Evolutionary conservation across 495 filamentous ascomycete genomes (phyloP).

Genomic region (Podospora bellae-mahoneyi): DNA sequence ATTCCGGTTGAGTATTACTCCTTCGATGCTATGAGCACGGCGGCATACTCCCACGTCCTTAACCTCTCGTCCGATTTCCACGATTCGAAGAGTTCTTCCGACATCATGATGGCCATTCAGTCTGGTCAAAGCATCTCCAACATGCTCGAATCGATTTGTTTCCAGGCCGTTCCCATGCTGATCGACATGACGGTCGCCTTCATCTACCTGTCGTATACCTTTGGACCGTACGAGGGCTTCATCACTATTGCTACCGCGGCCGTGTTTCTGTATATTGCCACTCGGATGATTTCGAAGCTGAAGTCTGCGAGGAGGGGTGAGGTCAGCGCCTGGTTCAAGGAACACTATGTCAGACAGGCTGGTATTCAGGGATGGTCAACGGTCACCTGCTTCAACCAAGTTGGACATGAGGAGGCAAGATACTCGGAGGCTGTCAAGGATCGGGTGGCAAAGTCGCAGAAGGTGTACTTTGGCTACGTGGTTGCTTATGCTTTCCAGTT

Average conservation of each 20-base stretch:
- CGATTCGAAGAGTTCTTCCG: constrained; percentile 66
- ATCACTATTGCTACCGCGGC: constrained; percentile 60
- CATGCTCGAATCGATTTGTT: constrained; percentile 64
- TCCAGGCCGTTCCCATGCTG: constrained; percentile 65
- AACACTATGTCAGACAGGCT: constrained; percentile 59
- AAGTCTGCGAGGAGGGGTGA: constrained; percentile 34
- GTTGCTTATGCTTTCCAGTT: constrained; percentile 53
- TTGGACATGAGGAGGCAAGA: constrained; percentile 59
- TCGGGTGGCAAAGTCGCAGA: constrained; percentile 39
- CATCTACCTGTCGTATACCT: constrained; percentile 63
- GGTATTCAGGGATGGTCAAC: constrained; percentile 67
- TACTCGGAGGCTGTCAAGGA: constrained; percentile 52
- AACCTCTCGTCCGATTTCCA: constrained; percentile 77
- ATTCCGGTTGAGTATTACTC: constrained; percentile 64
- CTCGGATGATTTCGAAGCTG: constrained; percentile 47
- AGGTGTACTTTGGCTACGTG: constrained; percentile 41
- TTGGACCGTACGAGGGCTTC: constrained; percentile 71
- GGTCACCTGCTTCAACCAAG: constrained; percentile 69
- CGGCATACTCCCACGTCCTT: constrained; percentile 74
- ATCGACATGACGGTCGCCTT: constrained; percentile 68
- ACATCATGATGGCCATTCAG: constrained; percentile 63
- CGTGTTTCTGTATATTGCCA: constrained; percentile 61
- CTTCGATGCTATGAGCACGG: constrained; percentile 56
- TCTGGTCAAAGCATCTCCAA: constrained; percentile 61
- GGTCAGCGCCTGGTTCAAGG: constrained; percentile 47